These are phyloP conservation scores for Arthroderma sp. DNA, from an alignment of 2,329 filamentous ascomycete genomes.

Conservation along the genomic window DNA sequence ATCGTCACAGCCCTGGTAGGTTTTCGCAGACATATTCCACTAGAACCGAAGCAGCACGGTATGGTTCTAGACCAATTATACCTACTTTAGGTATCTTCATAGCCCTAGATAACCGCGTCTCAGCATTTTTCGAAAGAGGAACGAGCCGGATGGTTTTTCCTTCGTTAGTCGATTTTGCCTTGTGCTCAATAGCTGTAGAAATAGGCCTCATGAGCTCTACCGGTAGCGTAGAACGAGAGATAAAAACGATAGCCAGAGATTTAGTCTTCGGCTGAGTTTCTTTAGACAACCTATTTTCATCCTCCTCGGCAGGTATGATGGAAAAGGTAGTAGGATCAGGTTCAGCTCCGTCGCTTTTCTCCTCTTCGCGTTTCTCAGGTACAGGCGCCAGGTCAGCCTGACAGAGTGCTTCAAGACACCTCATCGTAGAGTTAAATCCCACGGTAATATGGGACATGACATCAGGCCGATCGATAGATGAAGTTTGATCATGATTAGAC, in stretches of 20 bases:
- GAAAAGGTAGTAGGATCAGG: not conserved
- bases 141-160: conserved; percentile 19
- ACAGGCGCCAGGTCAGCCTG: too few species aligned
- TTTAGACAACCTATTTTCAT: not conserved
- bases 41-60: conserved; percentile 2
- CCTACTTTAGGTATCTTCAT: conserved; percentile 3
- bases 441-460: conserved; percentile 3
- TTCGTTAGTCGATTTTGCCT: conserved; percentile 4
- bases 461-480: not conserved
- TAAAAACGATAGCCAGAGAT: conserved; percentile 12
- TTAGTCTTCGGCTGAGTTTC: not conserved
- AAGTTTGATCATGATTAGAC: not conserved
- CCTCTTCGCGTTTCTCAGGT: too few species aligned
- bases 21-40: conserved; percentile 6
- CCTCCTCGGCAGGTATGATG: not conserved
- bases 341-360: too few species aligned
- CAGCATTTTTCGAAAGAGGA: conserved; percentile 15
- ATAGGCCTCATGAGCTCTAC: conserved; percentile 14
- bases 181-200: conserved; percentile 12
- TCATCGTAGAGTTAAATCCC: conserved; percentile 7
- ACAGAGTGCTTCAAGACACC: conserved; percentile 1
- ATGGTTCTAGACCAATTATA: conserved; percentile 3
- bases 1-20: not conserved
- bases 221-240: conserved; percentile 11
- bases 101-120: conserved; percentile 1